Base-by-base conservation (phyloP, 2,329 filamentous ascomycete species). In the Neofusicoccum parvum region DNA sequence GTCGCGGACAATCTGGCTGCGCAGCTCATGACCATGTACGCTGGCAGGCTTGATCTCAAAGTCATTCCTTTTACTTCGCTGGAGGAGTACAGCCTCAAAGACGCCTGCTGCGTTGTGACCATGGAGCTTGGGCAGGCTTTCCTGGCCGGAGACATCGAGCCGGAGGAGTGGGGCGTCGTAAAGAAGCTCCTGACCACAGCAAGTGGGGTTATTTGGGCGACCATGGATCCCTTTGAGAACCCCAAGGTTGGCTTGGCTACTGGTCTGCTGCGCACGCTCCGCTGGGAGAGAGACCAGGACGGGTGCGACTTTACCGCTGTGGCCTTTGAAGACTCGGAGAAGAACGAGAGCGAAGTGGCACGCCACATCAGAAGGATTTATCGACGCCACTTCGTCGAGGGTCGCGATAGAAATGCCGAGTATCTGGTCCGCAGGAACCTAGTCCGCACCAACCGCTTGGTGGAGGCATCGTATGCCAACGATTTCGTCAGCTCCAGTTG, bases 11-110 rank as follows among this genome's bases (percentile, higher is more conserved):
- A 60, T 10, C n/a, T 60, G 56, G 56, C 56, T n/a, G 56, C 56
- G 0, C 56, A 60, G 43, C 56, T 60, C 11, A 60, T 60, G 56
- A 60, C 56, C 5, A 60, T 60, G 66, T 77, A 60, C n/a, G 56
- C 56, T 14, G 56, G 56, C 15, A 60, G 32, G 10, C 56, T 60
- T 37, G 56, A 60, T 12, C 41, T 60, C 10, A 60, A 48, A 27
- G 56, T 60, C 14, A 41, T 41, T 23, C 45, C 56, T 5, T 60
- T 60, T n/a, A 36, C 43, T 27, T 45, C 43, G 32, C 56, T 60
- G 4, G 56, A 60, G 14, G 56, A 60, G 43, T 15, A 48, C 10
- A 48, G 32, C 15, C 43, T 60, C 41, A 45, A 48, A 5, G 43
- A 60, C 17, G 9, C 56, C 17, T 60, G 27, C 17, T 60, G 56